A percentile compares a stretch with the other conserved stretches of the same genome.
Evolutionary conservation across 2,329 filamentous ascomycete species (phyloP).

Genomic region (Raffaelea albimanens): DNA sequence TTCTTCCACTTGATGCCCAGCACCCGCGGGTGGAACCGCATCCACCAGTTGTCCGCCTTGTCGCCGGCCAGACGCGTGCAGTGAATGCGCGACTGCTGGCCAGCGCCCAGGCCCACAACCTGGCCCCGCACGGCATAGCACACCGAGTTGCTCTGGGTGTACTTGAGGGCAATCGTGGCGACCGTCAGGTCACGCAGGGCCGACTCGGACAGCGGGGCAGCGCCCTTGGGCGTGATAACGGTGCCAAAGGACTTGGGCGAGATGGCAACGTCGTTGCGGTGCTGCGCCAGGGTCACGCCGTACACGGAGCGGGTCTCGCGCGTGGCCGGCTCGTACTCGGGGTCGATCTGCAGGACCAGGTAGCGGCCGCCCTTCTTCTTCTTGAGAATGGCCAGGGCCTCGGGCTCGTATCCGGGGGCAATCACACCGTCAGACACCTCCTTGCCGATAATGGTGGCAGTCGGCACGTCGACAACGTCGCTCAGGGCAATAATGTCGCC

Average conservation of each 20-base stretch:
- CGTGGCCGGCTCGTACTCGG: conserved; percentile 70
- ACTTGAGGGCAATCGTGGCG: conserved; percentile 95
- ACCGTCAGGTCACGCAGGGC: conserved; percentile 86
- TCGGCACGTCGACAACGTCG: conserved; percentile 81
- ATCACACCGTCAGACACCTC: conserved; percentile 97
- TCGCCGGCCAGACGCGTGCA: conserved; percentile 95
- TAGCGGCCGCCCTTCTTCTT: conserved; percentile 99
- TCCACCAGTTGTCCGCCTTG: conserved; percentile 99
- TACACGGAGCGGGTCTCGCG: conserved; percentile 83
- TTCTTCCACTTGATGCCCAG: conserved; percentile 93
- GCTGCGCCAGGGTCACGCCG: conserved; percentile 78
- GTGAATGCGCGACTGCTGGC: conserved; percentile 96
- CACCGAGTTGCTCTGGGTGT: conserved; percentile 98
- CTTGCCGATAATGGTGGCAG: conserved; percentile 93
- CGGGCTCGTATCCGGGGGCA: conserved; percentile 75
- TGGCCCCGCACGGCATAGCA: conserved; percentile 95
- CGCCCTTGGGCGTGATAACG: conserved; percentile 79
- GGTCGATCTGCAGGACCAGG: conserved; percentile 90
- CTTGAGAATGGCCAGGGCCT: conserved; percentile 80
- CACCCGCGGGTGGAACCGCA: conserved; percentile 89
- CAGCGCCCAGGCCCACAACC: conserved; percentile 86
- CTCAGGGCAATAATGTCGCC: conserved; percentile 93
- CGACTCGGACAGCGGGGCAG: conserved; percentile 60
- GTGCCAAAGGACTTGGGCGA: conserved; percentile 75
- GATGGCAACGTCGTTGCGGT: conserved; percentile 86